Evolutionary conservation across 1,284 basidiomycete genomes (phyloP), one percentile per base, ranked within the genome.

Genomic region (Heterobasidion parviporum): DNA sequence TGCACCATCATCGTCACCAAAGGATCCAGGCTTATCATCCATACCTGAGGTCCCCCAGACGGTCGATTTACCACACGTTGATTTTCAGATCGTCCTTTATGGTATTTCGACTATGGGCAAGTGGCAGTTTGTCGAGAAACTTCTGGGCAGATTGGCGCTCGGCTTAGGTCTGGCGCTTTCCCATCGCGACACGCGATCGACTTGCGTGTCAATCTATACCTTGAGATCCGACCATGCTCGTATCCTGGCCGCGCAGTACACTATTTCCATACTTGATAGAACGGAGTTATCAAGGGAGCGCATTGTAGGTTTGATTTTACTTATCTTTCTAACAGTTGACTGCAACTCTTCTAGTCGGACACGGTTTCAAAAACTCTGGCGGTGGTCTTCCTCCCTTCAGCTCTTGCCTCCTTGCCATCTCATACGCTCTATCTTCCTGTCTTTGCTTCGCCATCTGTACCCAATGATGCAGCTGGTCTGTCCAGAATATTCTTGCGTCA

Each of bases 21-120:
- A 68, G 64, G 73, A 73, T 69, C 71, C 69, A 68, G 74, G 72
- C 65, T 54, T 65, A 50, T 56, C 64, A 54, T 49, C 62, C 61
- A 74, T 70, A 63, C 70, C 72, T 66, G 74, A 65, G 70, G 73
- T 75, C 67, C 66, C 59, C n/a, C 32, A 26, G 53, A 63, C 59
- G 60, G 64, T 63, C 61, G 64, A 61, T 61, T 65, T 60, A 58
- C 62, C 54, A 54, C 53, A 47, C 33, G 54, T 48, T 56, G 75
- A 78, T 60, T 75, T 87, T 61, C 77, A 80, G 62, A 73, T 88
- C 62, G 71, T 81, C 44, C 71, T 89, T 14, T 87, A 87, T 65
- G 86, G 85, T 26, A 65, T 72, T 55, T 75, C 83, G 16, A 73
- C 80, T 52, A 60, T 71, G 56, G 71, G 72, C 70, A 83, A 85